Base-by-base conservation (phyloP, 306 rosid genomes). In the Canavalia gladiata region DNA sequence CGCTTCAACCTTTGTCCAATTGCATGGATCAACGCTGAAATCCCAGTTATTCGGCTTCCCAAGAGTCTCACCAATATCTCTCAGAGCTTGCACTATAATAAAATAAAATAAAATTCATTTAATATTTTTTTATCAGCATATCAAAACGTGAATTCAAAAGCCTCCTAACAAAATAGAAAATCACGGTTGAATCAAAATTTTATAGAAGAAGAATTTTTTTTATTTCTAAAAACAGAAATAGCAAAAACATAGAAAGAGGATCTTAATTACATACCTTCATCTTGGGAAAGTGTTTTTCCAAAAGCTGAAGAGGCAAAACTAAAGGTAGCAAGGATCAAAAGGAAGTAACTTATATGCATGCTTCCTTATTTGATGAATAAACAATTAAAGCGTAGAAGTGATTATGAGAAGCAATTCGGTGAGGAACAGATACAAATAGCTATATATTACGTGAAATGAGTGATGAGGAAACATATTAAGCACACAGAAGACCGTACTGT, bases 11-110 rank as follows among this genome's bases (percentile, higher is more conserved):
- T 56, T 18, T 2, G 34, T 39, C 95, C 95, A 91, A 2, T 86
- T 78, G 68, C 97, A 92, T n/a, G 92, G 91, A 90, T 92, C 87
- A 1, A 74, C 72, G 0, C 41, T 60, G 82, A 81, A 88, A 58
- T 88, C 35, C 92, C 94, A 92, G 33, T 69, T 18, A 18, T 18
- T 18, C 25, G 25, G 7, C 62, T 55, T 64, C 74, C 97, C 91
- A 9, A 92, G 69, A 13, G 74, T 82, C 52, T 58, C 71, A 3
- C 78, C 94, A 76, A 90, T 80, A 1, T 75, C 89, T 43, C 31
- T 30, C 81, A 92, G 34, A 47, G 80, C 91, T 45, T 78, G 2
- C 30, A 87, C 94, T 91, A 6, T 5, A 47, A 47, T 47, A 8
- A 47, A 18, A 18, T 18, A 18, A 18, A 18, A 18, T 18, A 18